These are phyloP conservation scores for Pythium vanterpoolii DNA, from an alignment of 352 stramenopile species.

Conservation along the genomic window DNA sequence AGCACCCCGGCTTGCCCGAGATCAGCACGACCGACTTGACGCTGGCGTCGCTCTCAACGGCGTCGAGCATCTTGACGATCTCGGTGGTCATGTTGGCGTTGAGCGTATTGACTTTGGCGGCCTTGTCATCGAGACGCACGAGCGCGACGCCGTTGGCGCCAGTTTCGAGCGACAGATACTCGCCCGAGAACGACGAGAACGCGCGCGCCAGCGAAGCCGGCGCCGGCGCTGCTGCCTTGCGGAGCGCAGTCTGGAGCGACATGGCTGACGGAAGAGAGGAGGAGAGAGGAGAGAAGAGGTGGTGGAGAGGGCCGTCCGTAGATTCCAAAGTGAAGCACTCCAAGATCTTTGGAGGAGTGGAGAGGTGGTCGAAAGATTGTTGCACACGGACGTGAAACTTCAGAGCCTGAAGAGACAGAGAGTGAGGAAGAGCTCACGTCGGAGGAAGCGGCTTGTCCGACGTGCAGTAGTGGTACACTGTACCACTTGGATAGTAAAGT, in stretches of 20 bases:
- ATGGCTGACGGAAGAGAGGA: background rate
- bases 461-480: conserved; percentile 5
- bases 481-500: background rate
- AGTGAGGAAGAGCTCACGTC: conserved; percentile 12
- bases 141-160: conserved; percentile 87
- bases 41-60: conserved; percentile 84
- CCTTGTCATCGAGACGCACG: conserved; percentile 90
- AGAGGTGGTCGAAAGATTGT: conserved; percentile 9
- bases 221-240: conserved; percentile 14
- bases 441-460: conserved; percentile 10
- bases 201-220: conserved; percentile 17
- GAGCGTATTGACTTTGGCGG: conserved; percentile 92
- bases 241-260: conserved; percentile 17
- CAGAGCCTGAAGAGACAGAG: conserved; percentile 17
- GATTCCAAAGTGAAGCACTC: conserved; percentile 17
- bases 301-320: background rate
- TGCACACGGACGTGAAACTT: background rate
- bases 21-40: conserved; percentile 98
- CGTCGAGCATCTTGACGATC: conserved; percentile 83
- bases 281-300: background rate
- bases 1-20: conserved; percentile 96
- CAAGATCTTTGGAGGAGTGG: background rate
- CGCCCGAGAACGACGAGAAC: conserved; percentile 36
- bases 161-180: conserved; percentile 89
- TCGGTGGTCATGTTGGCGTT: conserved; percentile 89